Percentiles rank a stretch among this genome's conserved stretches.
phyloP scores from a whole-genome alignment of 2,329 filamentous ascomycete genomes.

The Penicillium sp. region DNA sequence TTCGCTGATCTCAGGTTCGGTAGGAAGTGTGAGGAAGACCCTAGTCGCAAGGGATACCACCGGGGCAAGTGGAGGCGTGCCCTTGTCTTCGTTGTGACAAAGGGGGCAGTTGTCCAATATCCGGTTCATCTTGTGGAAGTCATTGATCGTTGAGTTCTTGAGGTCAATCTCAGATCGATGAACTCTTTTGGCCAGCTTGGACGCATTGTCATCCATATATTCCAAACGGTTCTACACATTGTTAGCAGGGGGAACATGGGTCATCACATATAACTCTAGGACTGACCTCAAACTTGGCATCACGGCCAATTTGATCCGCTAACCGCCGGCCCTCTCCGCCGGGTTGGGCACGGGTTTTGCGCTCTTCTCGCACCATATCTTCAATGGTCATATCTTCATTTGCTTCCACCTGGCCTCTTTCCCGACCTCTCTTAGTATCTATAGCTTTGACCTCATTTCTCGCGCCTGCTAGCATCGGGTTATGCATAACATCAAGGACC shows the following conservation, averaged over 20 bases:
- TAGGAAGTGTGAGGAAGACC: slow-evolving; percentile 82
- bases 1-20: slow-evolving; percentile 79
- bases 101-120: slow-evolving; percentile 85
- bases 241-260: neutral
- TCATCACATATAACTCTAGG: neutral
- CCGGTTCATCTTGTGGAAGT: slow-evolving; percentile 85
- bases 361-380: slow-evolving; percentile 95
- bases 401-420: slow-evolving; percentile 79
- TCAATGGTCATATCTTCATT: slow-evolving; percentile 96
- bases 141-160: slow-evolving; percentile 79
- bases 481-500: slow-evolving; percentile 83
- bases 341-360: slow-evolving; percentile 71
- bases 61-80: slow-evolving; percentile 75
- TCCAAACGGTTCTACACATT: slow-evolving; percentile 70
- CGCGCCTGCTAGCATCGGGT: slow-evolving; percentile 77
- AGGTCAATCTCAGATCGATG: slow-evolving; percentile 85
- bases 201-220: slow-evolving; percentile 95
- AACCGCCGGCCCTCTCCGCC: slow-evolving; percentile 79
- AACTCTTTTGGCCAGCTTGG: slow-evolving; percentile 79
- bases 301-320: slow-evolving; percentile 91
- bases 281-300: slow-evolving; percentile 73
- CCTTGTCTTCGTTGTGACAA: slow-evolving; percentile 85
- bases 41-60: slow-evolving; percentile 81
- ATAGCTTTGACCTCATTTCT: slow-evolving; percentile 72
- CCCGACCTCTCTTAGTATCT: slow-evolving; percentile 74